Conservation (phyloP, 2,329 filamentous ascomycete genomes). For the Colletotrichum caudatum region DNA sequence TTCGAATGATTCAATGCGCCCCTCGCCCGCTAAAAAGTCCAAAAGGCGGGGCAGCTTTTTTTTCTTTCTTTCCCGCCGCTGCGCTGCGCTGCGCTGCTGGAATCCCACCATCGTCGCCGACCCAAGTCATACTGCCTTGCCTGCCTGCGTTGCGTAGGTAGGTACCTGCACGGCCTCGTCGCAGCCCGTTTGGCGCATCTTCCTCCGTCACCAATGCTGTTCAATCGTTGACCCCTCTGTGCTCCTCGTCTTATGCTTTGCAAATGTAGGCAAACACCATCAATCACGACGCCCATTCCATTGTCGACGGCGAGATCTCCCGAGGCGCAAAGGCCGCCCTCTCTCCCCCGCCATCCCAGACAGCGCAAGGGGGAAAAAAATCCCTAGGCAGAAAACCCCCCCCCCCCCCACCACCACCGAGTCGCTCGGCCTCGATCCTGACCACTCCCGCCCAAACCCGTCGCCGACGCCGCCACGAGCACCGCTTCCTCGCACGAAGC, state of each 20-base stretch:
- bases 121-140: slow-evolving; percentile 30
- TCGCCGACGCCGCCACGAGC: not conserved
- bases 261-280: slow-evolving; percentile 8
- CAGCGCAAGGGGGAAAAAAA: slow-evolving; percentile 4
- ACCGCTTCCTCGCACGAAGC: not conserved
- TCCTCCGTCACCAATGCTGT: slow-evolving; percentile 8
- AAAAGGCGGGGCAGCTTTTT: slow-evolving; percentile 32
- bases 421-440: slow-evolving; percentile 1
- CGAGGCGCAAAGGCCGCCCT: not conserved
- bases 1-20: slow-evolving; percentile 17
- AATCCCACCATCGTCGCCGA: slow-evolving; percentile 42
- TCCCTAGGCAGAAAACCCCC: slow-evolving; percentile 5
- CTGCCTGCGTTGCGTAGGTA: too few species aligned
- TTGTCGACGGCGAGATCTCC: not conserved
- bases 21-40: not conserved
- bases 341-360: not conserved
- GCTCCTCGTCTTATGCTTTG: not conserved
- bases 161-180: slow-evolving; percentile 6
- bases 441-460: not conserved
- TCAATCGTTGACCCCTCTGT: slow-evolving; percentile 9
- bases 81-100: too few species aligned
- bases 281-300: not conserved
- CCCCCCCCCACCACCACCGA: slow-evolving; percentile 11
- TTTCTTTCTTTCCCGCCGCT: not conserved
- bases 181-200: not conserved